Base-by-base conservation (phyloP, 345 rosid genomes). In the Lumnitzera littorea region DNA sequence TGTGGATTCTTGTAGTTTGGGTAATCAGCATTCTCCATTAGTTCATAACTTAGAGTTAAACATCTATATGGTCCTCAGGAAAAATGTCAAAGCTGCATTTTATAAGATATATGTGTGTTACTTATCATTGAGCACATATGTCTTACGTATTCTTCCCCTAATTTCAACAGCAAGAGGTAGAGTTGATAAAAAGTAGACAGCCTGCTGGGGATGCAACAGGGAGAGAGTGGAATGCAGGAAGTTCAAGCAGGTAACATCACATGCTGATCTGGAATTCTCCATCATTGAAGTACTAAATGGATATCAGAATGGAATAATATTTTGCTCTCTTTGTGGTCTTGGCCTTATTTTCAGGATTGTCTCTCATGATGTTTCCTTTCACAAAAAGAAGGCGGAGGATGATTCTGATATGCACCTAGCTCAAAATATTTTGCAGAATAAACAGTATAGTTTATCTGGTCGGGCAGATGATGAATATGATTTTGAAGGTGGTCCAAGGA, bases 401-500 rank as follows among this genome's bases (percentile, higher is more conserved):
- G 84, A 87, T 66, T 80, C 86, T 13, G 97, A 90, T 80, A 73
- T 51, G 80, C 82, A 86, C 76, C 67, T 90, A 64, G 97, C 96
- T 31, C 76, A 65, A 61, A 86, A 72, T 63, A 90, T 94, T 64
- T 76, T 80, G 71, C 87, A 76, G 63, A 89, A 84, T 75, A 94
- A 81, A 67, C 81, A 64, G 59, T 88, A 70, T 70, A 88, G 82
- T 67, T 64, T 83, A 67, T 70, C 88, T 23, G 87, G 90, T 58
- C 85, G 66, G 71, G 91, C 88, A 47, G 99, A 94, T 70, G 95
- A 88, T 78, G 97, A 90, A 64, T 86, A 90, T 71, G 99, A 91
- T 75, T 94, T 71, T 70, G 99, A 86, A 17, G 91, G 80, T 25
- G 84, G 84, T 58, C 89, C 95, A 50, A 80, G 79, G 60, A 80